A percentile compares a stretch with the other conserved stretches of the same genome.
These are phyloP conservation scores for Testicularia cyperi DNA, from an alignment of 1,284 basidiomycete species.

Conservation along the genomic window DNA sequence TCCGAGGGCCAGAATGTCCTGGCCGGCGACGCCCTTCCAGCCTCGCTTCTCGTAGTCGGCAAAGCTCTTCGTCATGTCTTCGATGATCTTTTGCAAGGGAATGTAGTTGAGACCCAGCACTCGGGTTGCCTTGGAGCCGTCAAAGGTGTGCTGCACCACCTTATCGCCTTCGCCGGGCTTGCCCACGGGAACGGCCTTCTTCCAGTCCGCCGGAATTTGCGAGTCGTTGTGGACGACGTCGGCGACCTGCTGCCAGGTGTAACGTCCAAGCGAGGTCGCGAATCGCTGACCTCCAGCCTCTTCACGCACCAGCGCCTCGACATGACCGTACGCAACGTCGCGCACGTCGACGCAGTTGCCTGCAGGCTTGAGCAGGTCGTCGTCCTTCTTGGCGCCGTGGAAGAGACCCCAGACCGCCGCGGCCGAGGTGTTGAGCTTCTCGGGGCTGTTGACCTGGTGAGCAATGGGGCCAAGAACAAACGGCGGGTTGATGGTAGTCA, in stretches of 20 bases:
- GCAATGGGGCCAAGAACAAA: constrained; percentile 62
- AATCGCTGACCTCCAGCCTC: constrained; percentile 69
- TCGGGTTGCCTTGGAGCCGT: constrained; percentile 61
- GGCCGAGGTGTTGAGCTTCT: constrained; percentile 66
- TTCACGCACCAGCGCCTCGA: constrained; percentile 65
- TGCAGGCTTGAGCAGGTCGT: constrained; percentile 36
- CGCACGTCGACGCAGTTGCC: constrained; percentile 68
- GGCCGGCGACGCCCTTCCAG: constrained; percentile 40
- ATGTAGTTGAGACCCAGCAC: constrained; percentile 65
- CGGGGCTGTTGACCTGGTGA: constrained; percentile 64
- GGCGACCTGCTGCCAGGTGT: constrained; percentile 40
- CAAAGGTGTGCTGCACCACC: constrained; percentile 46
- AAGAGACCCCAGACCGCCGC: constrained; percentile 61
- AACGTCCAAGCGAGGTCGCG: constrained; percentile 45
- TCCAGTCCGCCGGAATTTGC: constrained; percentile 37
- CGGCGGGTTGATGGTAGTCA: constrained; percentile 46
- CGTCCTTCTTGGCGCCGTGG: constrained; percentile 61
- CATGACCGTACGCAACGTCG: constrained; percentile 68
- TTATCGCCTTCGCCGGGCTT: constrained; percentile 27
- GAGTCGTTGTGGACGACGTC: constrained; percentile 42
- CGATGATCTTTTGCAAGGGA: constrained; percentile 61
- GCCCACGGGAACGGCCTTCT: constrained; percentile 46
- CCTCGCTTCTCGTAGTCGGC: constrained; percentile 44
- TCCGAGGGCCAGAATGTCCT: constrained; percentile 19
- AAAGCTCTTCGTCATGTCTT: constrained; percentile 35